Conservation (phyloP, 176 grass and related monocot species). For the Cenchrus americanus region DNA sequence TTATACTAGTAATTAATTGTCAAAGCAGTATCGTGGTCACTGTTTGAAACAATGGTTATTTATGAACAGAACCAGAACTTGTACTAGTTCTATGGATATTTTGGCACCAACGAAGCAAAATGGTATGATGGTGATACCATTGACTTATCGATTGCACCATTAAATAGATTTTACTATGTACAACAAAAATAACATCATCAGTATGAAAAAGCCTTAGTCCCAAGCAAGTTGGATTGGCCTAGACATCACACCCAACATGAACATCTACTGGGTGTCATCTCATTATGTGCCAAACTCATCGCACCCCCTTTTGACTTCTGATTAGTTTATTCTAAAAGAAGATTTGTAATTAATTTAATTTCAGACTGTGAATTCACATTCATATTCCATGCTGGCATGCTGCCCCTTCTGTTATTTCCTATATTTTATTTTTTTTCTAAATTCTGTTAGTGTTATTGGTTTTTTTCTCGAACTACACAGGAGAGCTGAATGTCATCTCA, state of each 20-base stretch:
- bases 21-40: not conserved
- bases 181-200: not conserved
- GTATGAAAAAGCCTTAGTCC: not conserved
- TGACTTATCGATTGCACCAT: conserved; percentile 13
- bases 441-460: conserved; percentile 11
- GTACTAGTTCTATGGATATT: not conserved
- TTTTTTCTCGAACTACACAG: too few relatives aligned
- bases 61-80: not conserved
- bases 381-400: not conserved
- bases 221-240: not conserved
- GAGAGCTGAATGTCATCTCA: too few relatives aligned
- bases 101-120: conserved; percentile 22
- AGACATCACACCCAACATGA: not conserved
- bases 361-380: conserved; percentile 13
- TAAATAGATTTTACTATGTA: not conserved
- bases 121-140: not conserved
- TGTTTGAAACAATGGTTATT: not conserved
- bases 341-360: conserved; percentile 26
- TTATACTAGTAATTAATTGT: not conserved
- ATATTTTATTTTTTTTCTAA: conserved; percentile 13
- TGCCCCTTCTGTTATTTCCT: conserved; percentile 8
- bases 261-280: not conserved
- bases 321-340: too few relatives aligned
- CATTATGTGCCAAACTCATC: not conserved
- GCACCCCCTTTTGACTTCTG: not conserved